phyloP scores from a whole-genome alignment of 805 yeast species.

The Ogataea parapolymorpha region DNA sequence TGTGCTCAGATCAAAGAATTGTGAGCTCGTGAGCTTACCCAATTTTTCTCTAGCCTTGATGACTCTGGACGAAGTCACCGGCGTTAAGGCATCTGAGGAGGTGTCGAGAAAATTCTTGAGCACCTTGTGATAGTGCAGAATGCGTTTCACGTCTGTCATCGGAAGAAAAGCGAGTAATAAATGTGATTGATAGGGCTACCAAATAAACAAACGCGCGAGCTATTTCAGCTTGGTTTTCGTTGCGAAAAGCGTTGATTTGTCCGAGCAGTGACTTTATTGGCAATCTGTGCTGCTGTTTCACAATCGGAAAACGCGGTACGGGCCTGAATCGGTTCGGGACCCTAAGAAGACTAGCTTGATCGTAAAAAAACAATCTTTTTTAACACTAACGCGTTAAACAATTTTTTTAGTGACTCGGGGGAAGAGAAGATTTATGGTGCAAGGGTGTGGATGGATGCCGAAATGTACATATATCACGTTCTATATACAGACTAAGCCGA shows the following conservation, averaged over 20 bases:
- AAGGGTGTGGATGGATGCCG: conserved; percentile 6
- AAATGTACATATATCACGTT: conserved; percentile 10
- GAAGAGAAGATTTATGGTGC: not conserved
- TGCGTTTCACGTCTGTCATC: conserved; percentile 19
- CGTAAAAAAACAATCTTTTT: conserved; percentile 2
- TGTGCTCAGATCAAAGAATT: conserved; percentile 85
- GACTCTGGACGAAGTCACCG: conserved; percentile 55
- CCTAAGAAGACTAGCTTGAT: not conserved
- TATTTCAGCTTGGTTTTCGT: not conserved
- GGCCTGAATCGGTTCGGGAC: not conserved
- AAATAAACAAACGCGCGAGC: not conserved
- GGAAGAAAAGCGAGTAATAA: not conserved
- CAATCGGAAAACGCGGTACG: not conserved
- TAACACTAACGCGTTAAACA: conserved; percentile 2
- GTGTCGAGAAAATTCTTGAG: conserved; percentile 49
- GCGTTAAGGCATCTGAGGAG: conserved; percentile 43
- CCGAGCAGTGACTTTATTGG: not conserved
- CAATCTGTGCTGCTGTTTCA: not conserved
- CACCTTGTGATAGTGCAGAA: conserved; percentile 41
- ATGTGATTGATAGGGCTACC: not conserved
- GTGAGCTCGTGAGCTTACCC: conserved; percentile 72
- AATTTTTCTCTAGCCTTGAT: conserved; percentile 83
- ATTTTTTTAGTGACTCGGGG: not conserved
- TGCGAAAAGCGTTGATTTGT: no score
- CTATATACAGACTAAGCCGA: conserved; percentile 14